These are phyloP conservation scores for Alternaria sp. DNA, from an alignment of 2,329 filamentous ascomycete species.

Conservation along the genomic window DNA sequence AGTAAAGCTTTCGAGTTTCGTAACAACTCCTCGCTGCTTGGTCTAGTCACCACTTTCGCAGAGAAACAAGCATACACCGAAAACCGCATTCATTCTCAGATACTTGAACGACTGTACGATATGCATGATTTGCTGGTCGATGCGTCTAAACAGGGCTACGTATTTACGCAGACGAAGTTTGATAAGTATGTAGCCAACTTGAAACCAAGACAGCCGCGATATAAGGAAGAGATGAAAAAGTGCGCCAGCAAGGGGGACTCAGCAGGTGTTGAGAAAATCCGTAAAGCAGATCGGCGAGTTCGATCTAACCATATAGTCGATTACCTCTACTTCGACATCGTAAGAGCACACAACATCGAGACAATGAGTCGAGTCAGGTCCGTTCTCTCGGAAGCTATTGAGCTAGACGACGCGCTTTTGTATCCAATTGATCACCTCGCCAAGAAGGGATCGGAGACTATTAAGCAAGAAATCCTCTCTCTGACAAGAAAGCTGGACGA, in stretches of 20 bases:
- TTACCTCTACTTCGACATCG: conserved; percentile 64
- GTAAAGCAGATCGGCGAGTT: conserved; percentile 27
- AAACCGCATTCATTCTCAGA: conserved; percentile 32
- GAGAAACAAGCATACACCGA: conserved; percentile 65
- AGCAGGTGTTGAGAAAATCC: conserved; percentile 18
- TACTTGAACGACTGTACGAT: conserved; percentile 40
- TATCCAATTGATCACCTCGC: conserved; percentile 13
- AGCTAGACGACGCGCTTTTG: conserved; percentile 28
- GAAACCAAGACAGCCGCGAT: conserved; percentile 57
- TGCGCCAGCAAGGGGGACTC: conserved; percentile 22
- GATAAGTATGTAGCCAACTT: conserved; percentile 59
- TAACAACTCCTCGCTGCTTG: conserved; percentile 64
- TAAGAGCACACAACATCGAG: conserved; percentile 49
- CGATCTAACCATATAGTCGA: conserved; percentile 64
- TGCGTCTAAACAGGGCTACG: conserved; percentile 55
- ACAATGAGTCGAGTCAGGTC: conserved; percentile 37
- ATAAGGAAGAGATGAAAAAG: conserved; percentile 43
- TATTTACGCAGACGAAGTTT: conserved; percentile 55
- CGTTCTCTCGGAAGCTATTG: conserved; percentile 25
- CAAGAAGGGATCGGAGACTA: not conserved
- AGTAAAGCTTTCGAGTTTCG: conserved; percentile 64
- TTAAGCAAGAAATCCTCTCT: conserved; percentile 19
- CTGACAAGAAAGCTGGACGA: not conserved
- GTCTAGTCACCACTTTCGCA: conserved; percentile 69
- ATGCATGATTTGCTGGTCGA: conserved; percentile 57